Evolutionary conservation across 148 eudicot genomes (phyloP), one percentile per base, ranked within the genome.

Genomic region (Talinum fruticosum): DNA sequence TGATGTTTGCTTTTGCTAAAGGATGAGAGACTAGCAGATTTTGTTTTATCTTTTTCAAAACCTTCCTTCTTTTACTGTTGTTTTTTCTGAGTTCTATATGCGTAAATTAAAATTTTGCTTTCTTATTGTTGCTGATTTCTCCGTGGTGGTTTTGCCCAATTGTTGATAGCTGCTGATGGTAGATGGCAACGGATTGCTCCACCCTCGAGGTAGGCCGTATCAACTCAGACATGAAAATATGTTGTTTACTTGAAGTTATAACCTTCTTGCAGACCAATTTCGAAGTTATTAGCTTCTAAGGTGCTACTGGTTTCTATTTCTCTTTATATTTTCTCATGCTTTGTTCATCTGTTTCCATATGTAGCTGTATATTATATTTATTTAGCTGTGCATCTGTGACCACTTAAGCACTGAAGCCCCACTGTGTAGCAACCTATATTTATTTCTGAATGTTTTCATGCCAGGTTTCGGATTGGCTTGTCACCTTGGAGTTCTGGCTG

Each of bases 131-230:
- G 34, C 51, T 47, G 47, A 41, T 76, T 71, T 15, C 30, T 41
- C 8, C 21, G 33, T 62, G 34, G 7, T 74, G 30, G 7, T 47
- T 54, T 70, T 67, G 5, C 32, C 37, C 73, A 23, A 26, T 30
- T 71, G 47, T 73, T 62, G 73, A 73, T 92, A 94, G 96, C 70
- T 95, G 37, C 70, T 96, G 87, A 93, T 96, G 99, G 97, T 96
- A 79, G 99, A 96, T 84, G 99, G 99, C 66, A 96, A 96, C 82
- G 99, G 99, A 68, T 75, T 93, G 71, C 97, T 96, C 86, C 99
- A 96, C 91, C 99, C 97, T 70, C 90, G 94, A 82, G 97, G 98
- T 84, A 86, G 75, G 95, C 84, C 28, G 77, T 76, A 32, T 53
- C 32, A 30, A 37, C 68, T 68, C 62, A 34, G 19, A 33, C 41